Evolutionary conservation across 139 green algal genomes (phyloP).

Genomic region (Tetraselmis chui): DNA sequence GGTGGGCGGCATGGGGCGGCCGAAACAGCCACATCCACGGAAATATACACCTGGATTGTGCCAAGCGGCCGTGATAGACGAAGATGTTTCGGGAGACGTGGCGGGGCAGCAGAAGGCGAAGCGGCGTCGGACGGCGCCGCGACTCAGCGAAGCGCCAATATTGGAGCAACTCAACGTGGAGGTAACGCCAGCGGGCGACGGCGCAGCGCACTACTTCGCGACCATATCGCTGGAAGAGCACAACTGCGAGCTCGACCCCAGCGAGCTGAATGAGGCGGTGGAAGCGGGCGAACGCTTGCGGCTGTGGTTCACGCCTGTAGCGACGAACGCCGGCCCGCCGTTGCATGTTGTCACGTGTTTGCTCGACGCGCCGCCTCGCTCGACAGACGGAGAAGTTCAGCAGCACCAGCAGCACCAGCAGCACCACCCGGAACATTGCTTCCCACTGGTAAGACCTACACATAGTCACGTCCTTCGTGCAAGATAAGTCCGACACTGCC

Average conservation of each 20-base stretch:
- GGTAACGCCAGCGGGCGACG: too few species aligned
- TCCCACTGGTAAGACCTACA: not conserved
- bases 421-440: not conserved
- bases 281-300: not conserved
- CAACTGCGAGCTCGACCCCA: not conserved
- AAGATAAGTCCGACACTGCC: not conserved
- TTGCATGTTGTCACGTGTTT: not conserved
- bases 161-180: too few species aligned
- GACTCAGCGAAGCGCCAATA: too few species aligned
- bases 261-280: not conserved
- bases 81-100: too few species aligned
- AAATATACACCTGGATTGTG: too few species aligned
- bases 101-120: too few species aligned
- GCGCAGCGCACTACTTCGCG: not conserved
- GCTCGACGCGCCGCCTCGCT: too few species aligned
- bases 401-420: not conserved
- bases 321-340: too few species aligned
- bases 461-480: not conserved
- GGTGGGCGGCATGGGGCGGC: too few species aligned
- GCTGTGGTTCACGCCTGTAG: not conserved
- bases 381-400: not conserved
- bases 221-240: not conserved
- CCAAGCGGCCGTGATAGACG: too few species aligned
- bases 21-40: too few species aligned
- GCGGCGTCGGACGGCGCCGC: too few species aligned